These are phyloP conservation scores for Nicotiana attenuata DNA, from an alignment of 257 asterid species.

Conservation along the genomic window DNA sequence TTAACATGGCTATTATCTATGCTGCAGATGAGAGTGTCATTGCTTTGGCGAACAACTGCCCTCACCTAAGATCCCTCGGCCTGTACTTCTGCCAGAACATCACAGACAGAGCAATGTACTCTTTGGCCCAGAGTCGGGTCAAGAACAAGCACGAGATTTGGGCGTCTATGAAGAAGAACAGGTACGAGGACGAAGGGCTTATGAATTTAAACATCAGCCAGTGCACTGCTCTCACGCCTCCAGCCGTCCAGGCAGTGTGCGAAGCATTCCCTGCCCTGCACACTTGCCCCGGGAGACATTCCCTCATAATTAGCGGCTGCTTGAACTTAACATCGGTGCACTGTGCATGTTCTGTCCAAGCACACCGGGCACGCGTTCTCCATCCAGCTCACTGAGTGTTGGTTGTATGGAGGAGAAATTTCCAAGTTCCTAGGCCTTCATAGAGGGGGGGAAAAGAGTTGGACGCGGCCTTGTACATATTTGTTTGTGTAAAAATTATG, in stretches of 20 bases:
- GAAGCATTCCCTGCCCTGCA: slow-evolving; percentile 93
- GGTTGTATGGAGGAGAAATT: background rate
- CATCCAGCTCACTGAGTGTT: slow-evolving; percentile 60
- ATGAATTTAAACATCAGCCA: slow-evolving; percentile 89
- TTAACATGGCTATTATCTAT: background rate
- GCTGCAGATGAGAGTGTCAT: slow-evolving; percentile 80
- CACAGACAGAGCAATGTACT: slow-evolving; percentile 86
- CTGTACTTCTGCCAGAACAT: slow-evolving; percentile 88
- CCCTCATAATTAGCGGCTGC: slow-evolving; percentile 91
- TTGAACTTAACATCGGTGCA: slow-evolving; percentile 77
- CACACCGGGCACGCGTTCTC: slow-evolving; percentile 50
- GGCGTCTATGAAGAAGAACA: slow-evolving; percentile 59
- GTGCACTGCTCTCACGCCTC: slow-evolving; percentile 97
- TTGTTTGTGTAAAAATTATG: background rate
- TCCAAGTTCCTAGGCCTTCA: background rate
- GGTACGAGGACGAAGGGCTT: slow-evolving; percentile 77
- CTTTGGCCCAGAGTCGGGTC: slow-evolving; percentile 76
- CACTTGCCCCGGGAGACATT: slow-evolving; percentile 79
- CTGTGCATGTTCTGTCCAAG: slow-evolving; percentile 71
- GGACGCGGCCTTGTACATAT: background rate
- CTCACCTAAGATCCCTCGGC: slow-evolving; percentile 69
- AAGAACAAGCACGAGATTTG: slow-evolving; percentile 52
- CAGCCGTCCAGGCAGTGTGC: slow-evolving; percentile 94
- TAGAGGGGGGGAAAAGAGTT: background rate
- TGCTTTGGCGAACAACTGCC: slow-evolving; percentile 80